Conservation (phyloP, 306 rosid species). For the Erythrophleum fordii region DNA sequence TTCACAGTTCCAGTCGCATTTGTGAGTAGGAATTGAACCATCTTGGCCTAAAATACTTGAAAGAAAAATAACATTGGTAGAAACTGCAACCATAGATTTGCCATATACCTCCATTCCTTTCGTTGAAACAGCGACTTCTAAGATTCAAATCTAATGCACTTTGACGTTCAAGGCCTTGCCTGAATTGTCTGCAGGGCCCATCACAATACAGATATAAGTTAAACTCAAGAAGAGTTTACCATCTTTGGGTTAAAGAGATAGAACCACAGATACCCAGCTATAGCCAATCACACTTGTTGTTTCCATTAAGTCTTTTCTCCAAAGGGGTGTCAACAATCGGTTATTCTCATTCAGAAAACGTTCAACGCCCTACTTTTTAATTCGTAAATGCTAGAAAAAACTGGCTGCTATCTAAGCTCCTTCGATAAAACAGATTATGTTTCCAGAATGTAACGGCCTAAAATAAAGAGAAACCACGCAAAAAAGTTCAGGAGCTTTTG, state of each 20-base stretch:
- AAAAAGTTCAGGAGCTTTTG: neutral
- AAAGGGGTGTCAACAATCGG: constrained; percentile 4
- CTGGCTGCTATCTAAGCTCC: neutral
- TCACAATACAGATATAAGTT: constrained; percentile 54
- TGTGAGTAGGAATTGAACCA: constrained; percentile 63
- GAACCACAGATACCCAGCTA: neutral
- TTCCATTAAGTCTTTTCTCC: neutral
- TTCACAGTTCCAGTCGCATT: constrained; percentile 92
- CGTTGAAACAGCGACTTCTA: constrained; percentile 11
- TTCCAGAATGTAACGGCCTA: neutral
- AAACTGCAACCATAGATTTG: constrained; percentile 66
- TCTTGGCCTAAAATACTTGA: constrained; percentile 86
- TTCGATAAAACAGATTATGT: neutral
- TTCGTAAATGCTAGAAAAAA: neutral
- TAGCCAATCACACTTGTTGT: neutral
- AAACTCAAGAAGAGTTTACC: constrained; percentile 40
- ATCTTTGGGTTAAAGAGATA: neutral
- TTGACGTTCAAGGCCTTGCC: constrained; percentile 42
- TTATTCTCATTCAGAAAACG: constrained; percentile 16
- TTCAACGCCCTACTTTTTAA: neutral
- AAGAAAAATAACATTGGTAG: constrained; percentile 83
- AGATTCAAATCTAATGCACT: no score
- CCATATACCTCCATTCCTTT: constrained; percentile 79
- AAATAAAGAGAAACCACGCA: neutral
- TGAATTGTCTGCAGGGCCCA: constrained; percentile 58